A percentile compares a stretch with the other conserved stretches of the same genome.
Conservation (phyloP, 139 green algal genomes). For the Chlorella vulgaris region DNA sequence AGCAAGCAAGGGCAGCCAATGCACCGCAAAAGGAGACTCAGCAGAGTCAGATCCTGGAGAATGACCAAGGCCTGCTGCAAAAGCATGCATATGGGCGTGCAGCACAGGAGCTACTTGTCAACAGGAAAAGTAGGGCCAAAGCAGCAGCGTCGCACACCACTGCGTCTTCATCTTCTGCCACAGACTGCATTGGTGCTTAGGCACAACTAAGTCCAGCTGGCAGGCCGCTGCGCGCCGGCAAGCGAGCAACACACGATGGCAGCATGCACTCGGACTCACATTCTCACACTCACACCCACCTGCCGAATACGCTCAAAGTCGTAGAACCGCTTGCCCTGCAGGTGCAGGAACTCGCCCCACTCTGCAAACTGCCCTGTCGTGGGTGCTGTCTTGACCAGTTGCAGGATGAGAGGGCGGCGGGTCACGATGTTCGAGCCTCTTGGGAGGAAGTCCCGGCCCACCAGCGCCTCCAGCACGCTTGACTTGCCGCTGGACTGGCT, state of each 20-base stretch:
- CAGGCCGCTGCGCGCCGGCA: too few relatives aligned
- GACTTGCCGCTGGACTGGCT: conserved; percentile 95
- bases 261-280: too few relatives aligned
- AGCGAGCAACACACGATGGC: too few relatives aligned
- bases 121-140: too few relatives aligned
- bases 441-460: conserved; percentile 94
- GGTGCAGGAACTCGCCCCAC: conserved; percentile 97
- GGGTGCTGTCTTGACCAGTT: conserved; percentile 72
- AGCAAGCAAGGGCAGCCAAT: not conserved
- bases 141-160: too few relatives aligned
- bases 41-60: not conserved
- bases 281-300: too few relatives aligned
- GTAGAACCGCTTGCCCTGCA: conserved; percentile 77
- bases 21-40: not conserved
- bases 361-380: conserved; percentile 57
- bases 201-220: too few relatives aligned
- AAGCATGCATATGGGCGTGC: not conserved
- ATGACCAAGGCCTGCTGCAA: not conserved
- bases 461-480: conserved; percentile 94
- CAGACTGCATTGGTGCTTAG: too few relatives aligned
- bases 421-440: conserved; percentile 94
- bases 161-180: too few relatives aligned
- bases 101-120: too few relatives aligned
- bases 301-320: conserved; percentile 90
- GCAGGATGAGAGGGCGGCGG: conserved; percentile 87